Percentiles rank a stretch among this genome's conserved stretches.
phyloP scores from a whole-genome alignment of 176 grass and related monocot genomes.

The Bromus sterilis region DNA sequence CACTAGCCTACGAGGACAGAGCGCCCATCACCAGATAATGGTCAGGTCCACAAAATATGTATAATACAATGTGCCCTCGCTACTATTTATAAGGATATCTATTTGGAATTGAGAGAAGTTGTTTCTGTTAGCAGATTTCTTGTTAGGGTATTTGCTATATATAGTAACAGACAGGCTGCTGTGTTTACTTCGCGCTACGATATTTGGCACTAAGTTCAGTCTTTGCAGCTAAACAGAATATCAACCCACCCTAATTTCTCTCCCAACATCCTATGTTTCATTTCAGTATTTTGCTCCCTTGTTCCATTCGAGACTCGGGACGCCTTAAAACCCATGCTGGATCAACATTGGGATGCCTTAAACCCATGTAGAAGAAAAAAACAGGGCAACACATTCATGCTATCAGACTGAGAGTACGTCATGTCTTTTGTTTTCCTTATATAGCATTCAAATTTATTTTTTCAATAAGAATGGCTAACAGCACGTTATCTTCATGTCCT shows the following conservation, averaged over 20 bases:
- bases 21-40: background rate
- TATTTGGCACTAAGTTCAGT: background rate
- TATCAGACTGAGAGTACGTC: background rate
- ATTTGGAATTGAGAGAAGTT: background rate
- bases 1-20: background rate
- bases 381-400: background rate
- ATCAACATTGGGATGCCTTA: background rate
- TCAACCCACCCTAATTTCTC: background rate
- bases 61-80: background rate
- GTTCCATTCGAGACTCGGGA: background rate
- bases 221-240: background rate
- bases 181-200: background rate
- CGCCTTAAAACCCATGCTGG: background rate
- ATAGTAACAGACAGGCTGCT: background rate
- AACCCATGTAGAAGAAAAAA: background rate
- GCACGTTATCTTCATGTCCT: background rate
- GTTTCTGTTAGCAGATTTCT: background rate
- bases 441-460: background rate
- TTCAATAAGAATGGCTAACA: background rate
- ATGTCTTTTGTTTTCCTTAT: background rate
- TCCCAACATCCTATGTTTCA: background rate
- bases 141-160: background rate
- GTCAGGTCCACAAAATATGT: background rate
- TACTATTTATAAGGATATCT: background rate
- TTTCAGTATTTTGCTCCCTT: background rate